Evolutionary conservation across 179 eudicot genomes (phyloP).

Genomic region (Monotropa hypopitys): DNA sequence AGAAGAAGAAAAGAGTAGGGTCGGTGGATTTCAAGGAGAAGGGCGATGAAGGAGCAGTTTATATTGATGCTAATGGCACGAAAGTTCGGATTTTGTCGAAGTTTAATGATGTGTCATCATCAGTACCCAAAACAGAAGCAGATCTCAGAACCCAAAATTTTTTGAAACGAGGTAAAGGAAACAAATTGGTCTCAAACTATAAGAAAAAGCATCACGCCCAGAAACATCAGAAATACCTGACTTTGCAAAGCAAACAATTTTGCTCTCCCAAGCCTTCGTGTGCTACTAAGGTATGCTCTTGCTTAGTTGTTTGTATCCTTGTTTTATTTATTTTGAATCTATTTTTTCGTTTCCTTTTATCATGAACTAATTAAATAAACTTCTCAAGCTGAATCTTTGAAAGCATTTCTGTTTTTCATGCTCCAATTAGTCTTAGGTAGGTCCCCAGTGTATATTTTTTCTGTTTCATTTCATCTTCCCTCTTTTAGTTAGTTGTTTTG

Average conservation of each 20-base stretch:
- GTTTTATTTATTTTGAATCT: background rate
- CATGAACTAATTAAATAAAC: background rate
- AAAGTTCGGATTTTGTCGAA: slow-evolving; percentile 67
- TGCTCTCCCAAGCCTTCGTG: slow-evolving; percentile 22
- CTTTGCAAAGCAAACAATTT: slow-evolving; percentile 21
- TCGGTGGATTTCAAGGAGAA: slow-evolving; percentile 21
- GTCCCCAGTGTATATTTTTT: background rate
- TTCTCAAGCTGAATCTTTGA: background rate
- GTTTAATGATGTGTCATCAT: slow-evolving; percentile 21
- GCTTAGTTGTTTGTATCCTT: background rate
- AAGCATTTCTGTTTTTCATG: background rate
- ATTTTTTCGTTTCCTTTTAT: background rate
- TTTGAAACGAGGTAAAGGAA: slow-evolving; percentile 28
- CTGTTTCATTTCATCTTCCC: background rate
- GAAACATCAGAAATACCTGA: slow-evolving; percentile 34
- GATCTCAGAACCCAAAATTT: slow-evolving; percentile 19
- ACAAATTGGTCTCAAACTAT: slow-evolving; percentile 26
- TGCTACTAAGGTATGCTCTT: slow-evolving; percentile 18
- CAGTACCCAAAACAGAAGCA: slow-evolving; percentile 18
- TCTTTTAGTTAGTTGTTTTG: background rate
- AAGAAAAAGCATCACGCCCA: slow-evolving; percentile 29
- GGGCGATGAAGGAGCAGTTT: slow-evolving; percentile 47
- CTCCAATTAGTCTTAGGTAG: background rate
- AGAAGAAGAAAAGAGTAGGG: slow-evolving; percentile 19
- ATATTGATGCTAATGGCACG: slow-evolving; percentile 66